Percentiles rank a stretch among this genome's conserved stretches.
phyloP scores from a whole-genome alignment of 352 stramenopile genomes.

The Pelagophyceae sp. region DNA sequence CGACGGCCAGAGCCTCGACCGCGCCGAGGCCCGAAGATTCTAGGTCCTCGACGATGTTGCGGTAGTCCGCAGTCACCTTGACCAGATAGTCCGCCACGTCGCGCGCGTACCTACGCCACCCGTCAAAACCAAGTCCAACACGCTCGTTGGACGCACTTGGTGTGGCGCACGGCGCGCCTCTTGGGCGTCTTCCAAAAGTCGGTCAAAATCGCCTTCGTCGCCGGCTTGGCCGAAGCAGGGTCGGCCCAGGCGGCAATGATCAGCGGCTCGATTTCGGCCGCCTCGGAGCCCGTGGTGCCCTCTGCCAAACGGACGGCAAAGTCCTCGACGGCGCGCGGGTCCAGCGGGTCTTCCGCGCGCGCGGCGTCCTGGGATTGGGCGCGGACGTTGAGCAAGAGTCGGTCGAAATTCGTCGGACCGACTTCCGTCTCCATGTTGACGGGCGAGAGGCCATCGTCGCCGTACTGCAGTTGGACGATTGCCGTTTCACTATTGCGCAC shows the following conservation, averaged over 20 bases:
- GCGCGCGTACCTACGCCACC: too few species aligned
- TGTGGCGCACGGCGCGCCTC: constrained; percentile 13
- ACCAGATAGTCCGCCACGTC: neutral
- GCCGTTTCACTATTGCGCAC: constrained; percentile 74
- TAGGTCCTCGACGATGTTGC: neutral
- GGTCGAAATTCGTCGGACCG: constrained; percentile 91
- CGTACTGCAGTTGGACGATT: constrained; percentile 98
- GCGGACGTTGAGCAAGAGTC: constrained; percentile 73
- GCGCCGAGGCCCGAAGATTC: neutral
- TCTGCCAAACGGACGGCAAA: neutral
- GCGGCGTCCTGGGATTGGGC: neutral
- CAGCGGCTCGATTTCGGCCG: too few species aligned
- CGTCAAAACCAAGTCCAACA: neutral
- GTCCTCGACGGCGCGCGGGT: neutral
- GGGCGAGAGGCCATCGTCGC: constrained; percentile 96
- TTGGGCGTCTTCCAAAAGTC: constrained; percentile 36
- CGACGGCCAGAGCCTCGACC: neutral
- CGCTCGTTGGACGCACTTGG: neutral
- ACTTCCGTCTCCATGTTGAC: constrained; percentile 84
- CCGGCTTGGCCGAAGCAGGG: neutral
- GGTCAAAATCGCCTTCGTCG: constrained; percentile 85
- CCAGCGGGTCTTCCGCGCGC: neutral
- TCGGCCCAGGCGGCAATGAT: too few species aligned
- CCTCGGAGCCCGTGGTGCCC: neutral
- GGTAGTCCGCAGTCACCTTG: neutral